Evolutionary conservation across 176 grass and related monocot species (phyloP), one percentile per base, ranked within the genome.

Genomic region (Oryza glaberrima): DNA sequence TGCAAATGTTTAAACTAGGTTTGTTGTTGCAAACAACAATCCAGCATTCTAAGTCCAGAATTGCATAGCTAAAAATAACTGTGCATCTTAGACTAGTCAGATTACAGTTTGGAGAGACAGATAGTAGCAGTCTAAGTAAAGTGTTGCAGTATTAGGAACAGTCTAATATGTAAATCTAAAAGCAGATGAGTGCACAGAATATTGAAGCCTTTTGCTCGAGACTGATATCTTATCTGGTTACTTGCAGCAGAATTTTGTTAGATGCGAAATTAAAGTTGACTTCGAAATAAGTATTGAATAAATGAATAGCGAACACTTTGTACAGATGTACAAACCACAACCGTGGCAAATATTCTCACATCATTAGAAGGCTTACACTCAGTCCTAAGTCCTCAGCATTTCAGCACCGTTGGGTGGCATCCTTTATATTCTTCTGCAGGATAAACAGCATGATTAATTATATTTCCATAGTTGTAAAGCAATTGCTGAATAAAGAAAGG

Each of bases 291-390:
- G 3, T 54, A 65, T 44, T 12, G 16, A 43, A 9, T 40, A 17
- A 12, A 44, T 44, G 43, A 44, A 44, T 11, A 44, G 43, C 3
- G 14, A 15, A 22, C 68, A 67, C 5, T 65, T 10, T 49, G 2
- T 65, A 65, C 47, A 40, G 11, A 30, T 65, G 49, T 82, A 63
- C 34, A 83, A 9, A 73, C 19, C 52, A 77, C 15, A 83, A 17
- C 45, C 74, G 19, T 52, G 67, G 9, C 6, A 35, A 20, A 36
- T 56, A 22, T 32, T 69, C 77, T 32, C 5, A 35, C 36, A 41
- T 1, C 46, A 43, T 46, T 26, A 67, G 17, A 36, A 81, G 65
- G 30, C 7, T 44, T 36, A 6, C 22, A 51, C 11, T 4, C 47
- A 5, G 64, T 34, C 41, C 11, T 4, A 22, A 5, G 64, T 34